A percentile compares a stretch with the other conserved stretches of the same genome.
Evolutionary conservation across 2,329 filamentous ascomycete genomes (phyloP).

Genomic region (Lachnellula arida): DNA sequence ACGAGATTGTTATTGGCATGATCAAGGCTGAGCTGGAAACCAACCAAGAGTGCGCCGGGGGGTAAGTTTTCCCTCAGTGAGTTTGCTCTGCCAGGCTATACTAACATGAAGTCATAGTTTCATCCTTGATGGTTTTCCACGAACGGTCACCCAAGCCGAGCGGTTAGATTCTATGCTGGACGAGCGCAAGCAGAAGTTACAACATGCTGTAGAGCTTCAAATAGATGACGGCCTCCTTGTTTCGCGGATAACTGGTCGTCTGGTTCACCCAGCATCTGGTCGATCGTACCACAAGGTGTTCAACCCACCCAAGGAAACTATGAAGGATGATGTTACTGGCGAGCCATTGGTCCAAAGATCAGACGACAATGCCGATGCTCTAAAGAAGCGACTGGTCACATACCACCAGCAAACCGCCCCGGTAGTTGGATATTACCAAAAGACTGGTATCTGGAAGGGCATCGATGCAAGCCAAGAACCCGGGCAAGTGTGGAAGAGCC

Average conservation of each 20-base stretch:
- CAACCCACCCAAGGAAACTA: conserved; percentile 90
- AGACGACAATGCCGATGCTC: conserved; percentile 92
- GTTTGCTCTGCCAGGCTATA: neutral
- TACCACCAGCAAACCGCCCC: conserved; percentile 94
- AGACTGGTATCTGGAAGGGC: conserved; percentile 93
- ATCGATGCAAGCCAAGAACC: conserved; percentile 96
- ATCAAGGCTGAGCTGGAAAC: conserved; percentile 94
- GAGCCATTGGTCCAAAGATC: conserved; percentile 94
- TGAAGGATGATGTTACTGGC: conserved; percentile 96
- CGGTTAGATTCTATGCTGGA: conserved; percentile 89
- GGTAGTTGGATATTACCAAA: conserved; percentile 94
- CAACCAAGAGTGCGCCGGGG: conserved; percentile 94
- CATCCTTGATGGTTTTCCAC: conserved; percentile 97
- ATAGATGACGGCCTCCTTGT: conserved; percentile 94
- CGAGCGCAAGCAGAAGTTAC: conserved; percentile 73
- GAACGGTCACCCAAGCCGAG: conserved; percentile 92
- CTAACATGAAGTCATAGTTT: conserved; percentile 56
- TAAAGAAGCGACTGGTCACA: conserved; percentile 89
- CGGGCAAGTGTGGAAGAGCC: conserved; percentile 88
- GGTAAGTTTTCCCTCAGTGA: conserved; percentile 56
- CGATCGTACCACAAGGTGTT: conserved; percentile 98
- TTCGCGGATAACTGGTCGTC: conserved; percentile 90
- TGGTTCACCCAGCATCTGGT: conserved; percentile 92
- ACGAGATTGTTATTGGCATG: conserved; percentile 99
- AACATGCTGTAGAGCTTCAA: conserved; percentile 93